Conservation (phyloP, 495 filamentous ascomycete genomes). For the Penicillium alfredii region DNA sequence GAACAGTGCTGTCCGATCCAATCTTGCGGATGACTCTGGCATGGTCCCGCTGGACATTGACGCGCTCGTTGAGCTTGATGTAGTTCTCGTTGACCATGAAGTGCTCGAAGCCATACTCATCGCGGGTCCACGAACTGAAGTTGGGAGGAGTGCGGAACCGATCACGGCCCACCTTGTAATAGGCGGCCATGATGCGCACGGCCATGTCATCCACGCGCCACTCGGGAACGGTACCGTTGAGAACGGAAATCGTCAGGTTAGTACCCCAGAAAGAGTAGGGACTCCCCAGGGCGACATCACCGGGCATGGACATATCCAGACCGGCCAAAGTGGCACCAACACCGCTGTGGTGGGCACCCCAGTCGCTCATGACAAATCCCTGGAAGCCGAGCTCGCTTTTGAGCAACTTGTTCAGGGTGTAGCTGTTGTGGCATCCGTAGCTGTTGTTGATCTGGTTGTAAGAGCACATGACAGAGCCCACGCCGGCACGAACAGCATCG, state of each 20-base stretch:
- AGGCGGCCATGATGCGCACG: slow-evolving; percentile 86
- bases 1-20: slow-evolving; percentile 70
- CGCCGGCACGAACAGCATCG: slow-evolving; percentile 67
- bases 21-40: slow-evolving; percentile 63
- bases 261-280: slow-evolving; percentile 76
- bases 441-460: slow-evolving; percentile 83
- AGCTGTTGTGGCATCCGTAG: slow-evolving; percentile 64
- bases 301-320: slow-evolving; percentile 94
- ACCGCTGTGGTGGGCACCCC: slow-evolving; percentile 82
- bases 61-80: slow-evolving; percentile 71
- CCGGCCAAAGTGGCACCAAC: slow-evolving; percentile 74
- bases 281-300: slow-evolving; percentile 69
- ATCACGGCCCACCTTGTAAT: slow-evolving; percentile 81
- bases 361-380: slow-evolving; percentile 89
- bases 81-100: slow-evolving; percentile 52
- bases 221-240: slow-evolving; percentile 87
- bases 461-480: slow-evolving; percentile 87
- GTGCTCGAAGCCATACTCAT: slow-evolving; percentile 69
- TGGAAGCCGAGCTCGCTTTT: slow-evolving; percentile 94
- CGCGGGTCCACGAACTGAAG: slow-evolving; percentile 79
- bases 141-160: slow-evolving; percentile 60
- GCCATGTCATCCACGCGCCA: slow-evolving; percentile 94
- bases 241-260: slow-evolving; percentile 77
- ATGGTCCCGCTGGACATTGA: slow-evolving; percentile 79
- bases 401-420: slow-evolving; percentile 72